These are phyloP conservation scores for Fistulinella cinereoalba DNA, from an alignment of 1,284 basidiomycete species.

Conservation along the genomic window DNA sequence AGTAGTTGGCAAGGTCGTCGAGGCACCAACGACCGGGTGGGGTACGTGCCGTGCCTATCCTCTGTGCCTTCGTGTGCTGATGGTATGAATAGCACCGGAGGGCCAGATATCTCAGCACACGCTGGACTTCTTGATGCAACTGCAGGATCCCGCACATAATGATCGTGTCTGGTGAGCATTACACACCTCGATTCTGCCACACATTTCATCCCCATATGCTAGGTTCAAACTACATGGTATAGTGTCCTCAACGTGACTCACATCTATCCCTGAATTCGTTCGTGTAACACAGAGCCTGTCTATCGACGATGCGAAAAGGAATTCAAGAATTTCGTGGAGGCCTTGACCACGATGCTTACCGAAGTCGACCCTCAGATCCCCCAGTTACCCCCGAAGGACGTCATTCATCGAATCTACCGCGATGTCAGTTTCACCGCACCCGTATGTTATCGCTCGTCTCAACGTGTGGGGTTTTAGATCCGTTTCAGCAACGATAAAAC, in stretches of 20 bases:
- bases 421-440: constrained; percentile 60
- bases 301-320: constrained; percentile 83
- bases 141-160: constrained; percentile 77
- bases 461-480: constrained; percentile 43
- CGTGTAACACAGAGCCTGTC: constrained; percentile 60
- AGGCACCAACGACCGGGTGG: constrained; percentile 77
- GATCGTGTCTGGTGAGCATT: constrained; percentile 76
- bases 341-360: constrained; percentile 61
- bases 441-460: not conserved
- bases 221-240: constrained; percentile 78
- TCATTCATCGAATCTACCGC: constrained; percentile 82
- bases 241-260: not conserved
- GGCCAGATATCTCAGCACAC: constrained; percentile 86
- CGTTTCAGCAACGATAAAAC: constrained; percentile 94
- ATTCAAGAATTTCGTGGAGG: constrained; percentile 81
- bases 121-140: constrained; percentile 68
- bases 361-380: constrained; percentile 81
- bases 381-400: constrained; percentile 80
- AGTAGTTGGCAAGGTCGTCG: constrained; percentile 63
- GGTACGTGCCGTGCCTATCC: constrained; percentile 45
- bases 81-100: constrained; percentile 58
- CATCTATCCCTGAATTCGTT: not conserved
- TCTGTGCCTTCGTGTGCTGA: not conserved
- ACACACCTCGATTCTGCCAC: not conserved
- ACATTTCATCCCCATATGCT: not conserved